Percentiles rank a stretch among this genome's conserved stretches.
phyloP scores from a whole-genome alignment of 805 yeast species.

The Brettanomyces bruxellensis region DNA sequence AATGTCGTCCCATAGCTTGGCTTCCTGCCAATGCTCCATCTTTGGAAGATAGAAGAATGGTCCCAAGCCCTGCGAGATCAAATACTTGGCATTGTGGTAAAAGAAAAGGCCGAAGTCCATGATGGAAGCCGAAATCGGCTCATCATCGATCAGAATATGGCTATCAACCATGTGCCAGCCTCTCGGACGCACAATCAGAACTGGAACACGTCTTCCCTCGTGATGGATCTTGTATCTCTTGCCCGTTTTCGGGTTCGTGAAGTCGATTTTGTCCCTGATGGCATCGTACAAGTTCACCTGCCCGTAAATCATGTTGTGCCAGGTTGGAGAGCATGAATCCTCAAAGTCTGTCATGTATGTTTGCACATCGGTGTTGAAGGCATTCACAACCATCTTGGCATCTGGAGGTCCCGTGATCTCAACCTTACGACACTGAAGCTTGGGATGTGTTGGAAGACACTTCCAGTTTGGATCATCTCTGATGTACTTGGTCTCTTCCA shows the following conservation, averaged over 20 bases:
- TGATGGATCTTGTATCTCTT: constrained; percentile 31
- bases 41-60: constrained; percentile 80
- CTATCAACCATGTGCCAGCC: constrained; percentile 81
- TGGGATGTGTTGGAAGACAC: constrained; percentile 66
- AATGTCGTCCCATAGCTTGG: constrained; percentile 75
- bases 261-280: constrained; percentile 57
- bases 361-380: constrained; percentile 67
- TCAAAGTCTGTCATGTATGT: constrained; percentile 85
- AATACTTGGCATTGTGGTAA: constrained; percentile 60
- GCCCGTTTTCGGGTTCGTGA: constrained; percentile 29
- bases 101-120: constrained; percentile 75
- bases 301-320: constrained; percentile 73
- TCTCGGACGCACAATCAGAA: constrained; percentile 77
- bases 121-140: constrained; percentile 69
- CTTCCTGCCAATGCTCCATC: constrained; percentile 82
- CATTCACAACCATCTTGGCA: constrained; percentile 76
- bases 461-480: constrained; percentile 70
- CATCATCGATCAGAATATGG: constrained; percentile 64
- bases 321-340: constrained; percentile 78
- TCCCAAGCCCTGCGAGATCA: constrained; percentile 58
- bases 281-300: constrained; percentile 75
- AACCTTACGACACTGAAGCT: constrained; percentile 63
- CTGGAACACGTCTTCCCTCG: constrained; percentile 55
- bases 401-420: constrained; percentile 86
- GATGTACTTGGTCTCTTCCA: constrained; percentile 59